phyloP scores from a whole-genome alignment of 768 basidiomycete genomes.

The Pleurotus eryngii region DNA sequence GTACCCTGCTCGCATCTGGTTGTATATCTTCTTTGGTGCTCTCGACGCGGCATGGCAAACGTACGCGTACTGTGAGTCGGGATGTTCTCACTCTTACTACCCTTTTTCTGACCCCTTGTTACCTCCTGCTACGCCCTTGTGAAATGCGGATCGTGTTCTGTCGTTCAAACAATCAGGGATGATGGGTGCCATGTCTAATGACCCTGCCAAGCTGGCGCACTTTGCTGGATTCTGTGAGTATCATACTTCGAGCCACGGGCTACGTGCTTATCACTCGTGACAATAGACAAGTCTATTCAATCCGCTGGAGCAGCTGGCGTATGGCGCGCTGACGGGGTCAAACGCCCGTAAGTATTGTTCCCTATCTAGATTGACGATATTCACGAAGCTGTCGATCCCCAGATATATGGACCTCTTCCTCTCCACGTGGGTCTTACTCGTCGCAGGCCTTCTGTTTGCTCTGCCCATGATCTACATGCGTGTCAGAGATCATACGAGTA shows the following conservation, averaged over 20 bases:
- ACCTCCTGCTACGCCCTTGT: too few species aligned
- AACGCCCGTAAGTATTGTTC: conserved; percentile 49
- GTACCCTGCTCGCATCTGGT: conserved; percentile 53
- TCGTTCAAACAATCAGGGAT: conserved; percentile 29
- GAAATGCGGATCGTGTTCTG: too few species aligned
- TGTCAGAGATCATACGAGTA: conserved; percentile 39
- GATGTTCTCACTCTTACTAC: too few species aligned
- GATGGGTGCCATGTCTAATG: conserved; percentile 84
- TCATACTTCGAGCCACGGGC: background rate
- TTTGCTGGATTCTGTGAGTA: conserved; percentile 78
- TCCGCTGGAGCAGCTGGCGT: conserved; percentile 72
- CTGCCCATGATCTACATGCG: conserved; percentile 56
- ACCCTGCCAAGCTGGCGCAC: conserved; percentile 74
- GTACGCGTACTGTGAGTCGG: conserved; percentile 54
- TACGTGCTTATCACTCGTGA: background rate
- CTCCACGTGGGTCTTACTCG: conserved; percentile 52
- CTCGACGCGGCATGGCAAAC: conserved; percentile 88
- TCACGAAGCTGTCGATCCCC: background rate
- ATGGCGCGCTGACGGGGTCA: conserved; percentile 68
- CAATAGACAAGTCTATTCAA: conserved; percentile 67
- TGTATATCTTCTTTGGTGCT: conserved; percentile 73
- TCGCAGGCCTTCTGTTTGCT: conserved; percentile 44
- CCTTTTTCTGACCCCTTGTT: background rate
- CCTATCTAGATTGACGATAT: too few species aligned
- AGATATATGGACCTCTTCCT: conserved; percentile 59